A percentile compares a stretch with the other conserved stretches of the same genome.
phyloP scores from a whole-genome alignment of 2,329 filamentous ascomycete genomes.

The Tolypocladium tropicale region DNA sequence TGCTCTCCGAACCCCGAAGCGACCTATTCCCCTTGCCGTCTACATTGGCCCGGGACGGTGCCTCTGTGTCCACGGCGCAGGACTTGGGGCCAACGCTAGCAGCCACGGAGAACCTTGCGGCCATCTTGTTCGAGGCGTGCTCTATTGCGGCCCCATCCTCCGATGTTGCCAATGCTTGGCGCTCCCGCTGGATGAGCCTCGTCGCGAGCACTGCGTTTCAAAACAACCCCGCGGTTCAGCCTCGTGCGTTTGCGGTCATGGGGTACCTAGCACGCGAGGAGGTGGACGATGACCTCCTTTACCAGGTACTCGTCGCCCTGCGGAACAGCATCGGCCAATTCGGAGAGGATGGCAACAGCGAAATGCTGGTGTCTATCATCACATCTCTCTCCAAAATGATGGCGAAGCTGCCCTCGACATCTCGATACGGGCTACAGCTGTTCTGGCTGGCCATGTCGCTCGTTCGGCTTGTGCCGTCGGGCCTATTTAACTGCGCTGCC shows the following conservation, averaged over 20 bases:
- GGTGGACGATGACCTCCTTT: constrained; percentile 60
- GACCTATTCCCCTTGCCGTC: constrained; percentile 45
- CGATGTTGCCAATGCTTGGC: constrained; percentile 58
- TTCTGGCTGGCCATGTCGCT: constrained; percentile 63
- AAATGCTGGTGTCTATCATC: constrained; percentile 60
- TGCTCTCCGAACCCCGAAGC: constrained; percentile 47
- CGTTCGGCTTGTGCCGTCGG: constrained; percentile 50
- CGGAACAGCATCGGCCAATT: constrained; percentile 56
- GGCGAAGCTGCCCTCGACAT: constrained; percentile 54
- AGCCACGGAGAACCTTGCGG: constrained; percentile 51
- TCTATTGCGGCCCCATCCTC: constrained; percentile 52
- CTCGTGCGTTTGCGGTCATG: constrained; percentile 60
- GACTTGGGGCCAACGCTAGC: constrained; percentile 40
- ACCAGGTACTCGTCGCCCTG: constrained; percentile 59
- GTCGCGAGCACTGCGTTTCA: constrained; percentile 65
- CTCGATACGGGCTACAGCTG: constrained; percentile 56
- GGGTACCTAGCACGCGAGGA: constrained; percentile 61
- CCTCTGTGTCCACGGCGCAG: constrained; percentile 42
- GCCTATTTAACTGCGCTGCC: constrained; percentile 56
- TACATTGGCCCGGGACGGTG: constrained; percentile 37
- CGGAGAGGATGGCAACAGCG: constrained; percentile 51
- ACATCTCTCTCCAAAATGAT: constrained; percentile 62
- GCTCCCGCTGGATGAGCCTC: constrained; percentile 63
- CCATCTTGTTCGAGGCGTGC: constrained; percentile 53
- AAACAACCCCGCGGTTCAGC: constrained; percentile 62